Evolutionary conservation across 1,284 basidiomycete species (phyloP).

Genomic region (Earliella scabrosa): DNA sequence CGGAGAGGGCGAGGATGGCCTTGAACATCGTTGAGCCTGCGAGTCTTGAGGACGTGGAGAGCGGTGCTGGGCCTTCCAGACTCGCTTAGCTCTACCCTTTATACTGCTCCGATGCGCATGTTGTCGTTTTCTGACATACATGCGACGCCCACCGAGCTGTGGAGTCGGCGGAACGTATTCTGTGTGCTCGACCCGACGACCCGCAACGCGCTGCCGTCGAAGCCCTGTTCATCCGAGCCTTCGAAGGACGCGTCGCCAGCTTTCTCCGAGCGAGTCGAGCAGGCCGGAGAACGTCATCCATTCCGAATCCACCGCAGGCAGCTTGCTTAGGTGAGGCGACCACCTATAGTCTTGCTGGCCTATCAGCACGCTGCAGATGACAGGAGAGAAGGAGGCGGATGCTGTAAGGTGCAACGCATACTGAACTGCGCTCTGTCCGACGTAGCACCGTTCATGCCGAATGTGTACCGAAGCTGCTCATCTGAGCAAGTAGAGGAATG

Average conservation of each 20-base stretch:
- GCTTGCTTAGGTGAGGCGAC: too few relatives aligned
- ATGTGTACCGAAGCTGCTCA: conserved; percentile 19
- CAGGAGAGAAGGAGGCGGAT: not conserved
- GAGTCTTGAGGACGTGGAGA: too few relatives aligned
- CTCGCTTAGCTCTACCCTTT: not conserved
- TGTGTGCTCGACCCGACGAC: not conserved
- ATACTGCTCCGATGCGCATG: conserved; percentile 3
- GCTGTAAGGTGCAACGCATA: not conserved
- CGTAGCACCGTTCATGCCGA: conserved; percentile 22
- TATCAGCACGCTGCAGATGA: conserved; percentile 6
- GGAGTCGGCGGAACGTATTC: conserved; percentile 11
- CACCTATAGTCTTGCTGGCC: too few relatives aligned
- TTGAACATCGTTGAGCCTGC: conserved; percentile 23
- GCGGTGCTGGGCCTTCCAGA: not conserved
- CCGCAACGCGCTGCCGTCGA: not conserved
- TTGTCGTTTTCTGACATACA: not conserved
- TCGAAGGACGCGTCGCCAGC: conserved; percentile 8
- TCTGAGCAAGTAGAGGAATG: too few relatives aligned
- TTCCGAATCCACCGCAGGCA: too few relatives aligned
- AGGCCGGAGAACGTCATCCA: not conserved
- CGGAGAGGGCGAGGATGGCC: conserved; percentile 18
- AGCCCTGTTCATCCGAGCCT: conserved; percentile 4
- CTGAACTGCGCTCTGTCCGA: conserved; percentile 7
- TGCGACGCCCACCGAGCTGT: not conserved
- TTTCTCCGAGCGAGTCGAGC: conserved; percentile 19